phyloP scores from a whole-genome alignment of 306 rosid species.

The Vigna mungo region DNA sequence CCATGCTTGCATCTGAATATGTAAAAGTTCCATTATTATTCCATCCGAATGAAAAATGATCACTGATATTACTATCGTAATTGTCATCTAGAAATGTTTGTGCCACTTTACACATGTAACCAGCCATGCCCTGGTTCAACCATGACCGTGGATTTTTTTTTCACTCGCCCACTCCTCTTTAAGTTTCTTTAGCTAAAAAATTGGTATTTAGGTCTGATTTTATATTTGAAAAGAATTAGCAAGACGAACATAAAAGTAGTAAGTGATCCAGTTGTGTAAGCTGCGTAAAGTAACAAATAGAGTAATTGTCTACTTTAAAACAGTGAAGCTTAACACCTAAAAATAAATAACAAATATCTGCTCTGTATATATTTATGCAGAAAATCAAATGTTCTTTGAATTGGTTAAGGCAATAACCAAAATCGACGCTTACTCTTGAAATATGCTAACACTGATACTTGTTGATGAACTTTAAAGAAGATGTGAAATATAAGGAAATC shows the following conservation, averaged over 20 bases:
- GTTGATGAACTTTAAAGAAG: not conserved
- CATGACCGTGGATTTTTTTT: not conserved
- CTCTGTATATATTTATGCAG: not conserved
- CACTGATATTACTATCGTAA: conserved; percentile 9
- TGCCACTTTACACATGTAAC: conserved; percentile 10
- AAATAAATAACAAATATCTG: not conserved
- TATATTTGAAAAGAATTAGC: not conserved
- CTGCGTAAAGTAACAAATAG: not conserved
- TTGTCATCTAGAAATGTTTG: conserved; percentile 11
- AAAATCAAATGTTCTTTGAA: not conserved
- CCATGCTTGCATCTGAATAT: conserved; percentile 85
- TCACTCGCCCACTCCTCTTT: not conserved
- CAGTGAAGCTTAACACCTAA: not conserved
- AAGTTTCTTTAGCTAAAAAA: not conserved
- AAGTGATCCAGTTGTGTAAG: not conserved
- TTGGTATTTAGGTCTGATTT: not conserved
- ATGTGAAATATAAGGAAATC: conserved; percentile 30
- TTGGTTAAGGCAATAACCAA: not conserved
- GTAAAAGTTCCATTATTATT: conserved; percentile 33
- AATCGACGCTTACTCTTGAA: not conserved
- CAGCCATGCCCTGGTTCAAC: not conserved
- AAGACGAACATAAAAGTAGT: not conserved
- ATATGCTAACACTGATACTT: conserved; percentile 6
- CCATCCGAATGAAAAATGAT: conserved; percentile 38
- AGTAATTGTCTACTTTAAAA: not conserved